phyloP scores from a whole-genome alignment of 2,329 filamentous ascomycete genomes.

The Aplosporella prunicola region DNA sequence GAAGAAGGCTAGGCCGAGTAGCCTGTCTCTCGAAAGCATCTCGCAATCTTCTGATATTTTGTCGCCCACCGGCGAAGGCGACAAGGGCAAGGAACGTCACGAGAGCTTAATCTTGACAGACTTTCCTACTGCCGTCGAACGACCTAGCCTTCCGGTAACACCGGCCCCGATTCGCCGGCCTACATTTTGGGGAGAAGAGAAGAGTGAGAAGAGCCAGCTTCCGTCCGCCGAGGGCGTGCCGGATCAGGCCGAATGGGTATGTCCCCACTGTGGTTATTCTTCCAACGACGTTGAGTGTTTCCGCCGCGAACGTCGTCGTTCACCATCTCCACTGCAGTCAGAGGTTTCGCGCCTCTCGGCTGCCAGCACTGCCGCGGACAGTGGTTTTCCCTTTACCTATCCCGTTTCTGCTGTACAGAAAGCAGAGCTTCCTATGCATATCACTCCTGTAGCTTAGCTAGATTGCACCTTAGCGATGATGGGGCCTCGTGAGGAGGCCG shows the following conservation, averaged over 20 bases:
- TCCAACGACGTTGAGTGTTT: constrained; percentile 11
- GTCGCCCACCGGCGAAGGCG: constrained; percentile 24
- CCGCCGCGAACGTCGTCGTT: constrained; percentile 2
- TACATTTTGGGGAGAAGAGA: constrained; percentile 57
- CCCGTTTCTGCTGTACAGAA: too few species aligned
- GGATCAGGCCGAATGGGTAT: constrained; percentile 87
- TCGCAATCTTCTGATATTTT: constrained; percentile 21
- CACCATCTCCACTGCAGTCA: constrained; percentile 1
- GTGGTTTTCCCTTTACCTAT: background rate
- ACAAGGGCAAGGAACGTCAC: constrained; percentile 30
- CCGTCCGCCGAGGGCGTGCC: constrained; percentile 76
- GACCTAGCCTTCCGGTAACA: constrained; percentile 83
- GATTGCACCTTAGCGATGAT: too few species aligned
- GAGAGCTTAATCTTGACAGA: constrained; percentile 66
- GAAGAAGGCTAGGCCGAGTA: constrained; percentile 38
- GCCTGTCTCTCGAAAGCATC: constrained; percentile 21
- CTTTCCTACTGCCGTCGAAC: constrained; percentile 73
- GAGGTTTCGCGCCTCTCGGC: constrained; percentile 1
- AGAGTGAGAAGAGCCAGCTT: constrained; percentile 49
- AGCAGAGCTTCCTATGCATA: too few species aligned
- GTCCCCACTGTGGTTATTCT: constrained; percentile 41
- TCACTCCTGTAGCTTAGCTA: too few species aligned
- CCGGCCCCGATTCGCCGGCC: constrained; percentile 67
- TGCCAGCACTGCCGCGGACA: constrained; percentile 1
- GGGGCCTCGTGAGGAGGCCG: too few species aligned